Percentiles rank a stretch among this genome's conserved stretches.
phyloP scores from a whole-genome alignment of 305 asterid genomes.

The Solanum hybrid region DNA sequence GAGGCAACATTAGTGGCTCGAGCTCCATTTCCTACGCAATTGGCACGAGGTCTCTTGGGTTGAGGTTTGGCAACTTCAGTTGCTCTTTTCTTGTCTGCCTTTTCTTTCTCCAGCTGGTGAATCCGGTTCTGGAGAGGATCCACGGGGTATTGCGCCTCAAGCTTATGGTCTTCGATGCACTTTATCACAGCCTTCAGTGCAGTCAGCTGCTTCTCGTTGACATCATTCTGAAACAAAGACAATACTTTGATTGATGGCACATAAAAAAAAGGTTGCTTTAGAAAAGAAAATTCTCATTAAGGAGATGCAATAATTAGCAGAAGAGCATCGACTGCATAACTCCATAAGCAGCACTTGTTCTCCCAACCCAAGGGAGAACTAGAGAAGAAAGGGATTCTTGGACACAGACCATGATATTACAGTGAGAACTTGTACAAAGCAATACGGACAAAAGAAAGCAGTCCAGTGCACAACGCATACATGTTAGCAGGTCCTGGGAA shows the following conservation, averaged over 20 bases:
- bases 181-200: slow-evolving; percentile 84
- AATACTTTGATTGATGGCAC: background rate
- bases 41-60: slow-evolving; percentile 93
- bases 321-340: background rate
- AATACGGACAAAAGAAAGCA: background rate
- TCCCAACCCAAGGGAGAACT: background rate
- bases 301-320: background rate
- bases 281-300: background rate
- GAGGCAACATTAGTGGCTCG: slow-evolving; percentile 33
- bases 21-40: slow-evolving; percentile 44
- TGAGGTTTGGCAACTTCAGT: slow-evolving; percentile 97
- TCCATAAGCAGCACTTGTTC: background rate
- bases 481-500: background rate
- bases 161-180: slow-evolving; percentile 90
- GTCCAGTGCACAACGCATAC: background rate
- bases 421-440: background rate
- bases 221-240: slow-evolving; percentile 49
- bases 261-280: background rate
- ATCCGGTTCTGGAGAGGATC: slow-evolving; percentile 86
- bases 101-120: slow-evolving; percentile 76
- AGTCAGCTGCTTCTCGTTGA: slow-evolving; percentile 78
- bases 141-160: slow-evolving; percentile 59
- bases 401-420: background rate
- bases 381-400: background rate
- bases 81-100: slow-evolving; percentile 94